phyloP scores from a whole-genome alignment of 768 basidiomycete species.

The Termitomyces titanicus region DNA sequence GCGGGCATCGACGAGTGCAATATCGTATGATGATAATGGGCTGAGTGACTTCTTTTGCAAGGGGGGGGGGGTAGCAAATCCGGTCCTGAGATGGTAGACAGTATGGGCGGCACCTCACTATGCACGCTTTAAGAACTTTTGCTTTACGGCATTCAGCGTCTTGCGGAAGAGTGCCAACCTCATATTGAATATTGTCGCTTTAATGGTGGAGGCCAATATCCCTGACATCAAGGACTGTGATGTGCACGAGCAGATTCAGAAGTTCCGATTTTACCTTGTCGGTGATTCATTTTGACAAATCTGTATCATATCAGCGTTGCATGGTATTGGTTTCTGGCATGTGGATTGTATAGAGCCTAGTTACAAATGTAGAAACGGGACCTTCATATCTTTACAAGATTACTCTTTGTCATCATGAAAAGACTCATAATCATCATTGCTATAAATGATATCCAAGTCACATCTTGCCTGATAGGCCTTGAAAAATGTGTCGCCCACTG shows the following conservation, averaged over 20 bases:
- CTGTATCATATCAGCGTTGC: too few relatives aligned
- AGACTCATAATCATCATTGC: too few relatives aligned
- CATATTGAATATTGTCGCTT: slow-evolving; percentile 90
- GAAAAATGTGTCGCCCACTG: too few relatives aligned
- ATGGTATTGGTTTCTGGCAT: too few relatives aligned
- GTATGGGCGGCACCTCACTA: slow-evolving; percentile 99
- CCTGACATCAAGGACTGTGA: slow-evolving; percentile 94
- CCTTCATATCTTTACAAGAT: too few relatives aligned
- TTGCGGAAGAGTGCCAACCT: slow-evolving; percentile 96
- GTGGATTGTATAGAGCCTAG: too few relatives aligned
- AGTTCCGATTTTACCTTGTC: slow-evolving; percentile 93
- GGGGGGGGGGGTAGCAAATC: slow-evolving; percentile 83
- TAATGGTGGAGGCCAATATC: slow-evolving; percentile 98
- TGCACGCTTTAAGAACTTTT: slow-evolving; percentile 91
- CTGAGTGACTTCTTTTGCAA: slow-evolving; percentile 88
- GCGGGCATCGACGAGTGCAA: slow-evolving; percentile 67
- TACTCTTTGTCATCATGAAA: too few relatives aligned
- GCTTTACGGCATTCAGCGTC: slow-evolving; percentile 97
- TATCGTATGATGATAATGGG: slow-evolving; percentile 89
- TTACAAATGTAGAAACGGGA: too few relatives aligned
- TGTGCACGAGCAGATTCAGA: slow-evolving; percentile 88
- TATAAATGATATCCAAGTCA: too few relatives aligned
- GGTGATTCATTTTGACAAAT: too few relatives aligned
- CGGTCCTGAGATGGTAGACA: slow-evolving; percentile 97
- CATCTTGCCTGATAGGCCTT: too few relatives aligned